phyloP scores from a whole-genome alignment of 139 green algal species.

The Penium margaritaceum region DNA sequence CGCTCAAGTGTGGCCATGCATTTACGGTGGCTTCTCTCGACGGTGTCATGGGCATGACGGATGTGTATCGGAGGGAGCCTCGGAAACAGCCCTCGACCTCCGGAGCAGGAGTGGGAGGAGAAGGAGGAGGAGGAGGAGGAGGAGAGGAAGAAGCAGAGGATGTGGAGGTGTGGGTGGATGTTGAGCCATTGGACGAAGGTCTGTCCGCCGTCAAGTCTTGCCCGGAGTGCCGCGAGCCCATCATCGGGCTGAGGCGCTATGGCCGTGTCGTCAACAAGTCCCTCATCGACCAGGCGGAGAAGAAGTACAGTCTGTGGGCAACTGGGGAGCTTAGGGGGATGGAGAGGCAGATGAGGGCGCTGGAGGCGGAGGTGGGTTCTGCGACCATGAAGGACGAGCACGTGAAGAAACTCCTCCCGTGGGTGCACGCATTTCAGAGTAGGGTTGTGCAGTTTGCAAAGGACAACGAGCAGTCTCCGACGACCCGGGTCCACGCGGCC shows the following conservation, averaged over 20 bases:
- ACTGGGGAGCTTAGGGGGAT: too few species aligned
- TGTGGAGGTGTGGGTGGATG: background rate
- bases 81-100: too few species aligned
- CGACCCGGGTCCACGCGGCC: background rate
- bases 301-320: constrained; percentile 22
- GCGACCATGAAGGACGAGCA: constrained; percentile 1
- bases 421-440: too few species aligned
- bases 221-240: constrained; percentile 33
- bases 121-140: background rate
- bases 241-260: constrained; percentile 38
- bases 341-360: too few species aligned
- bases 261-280: constrained; percentile 45
- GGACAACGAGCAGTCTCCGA: too few species aligned
- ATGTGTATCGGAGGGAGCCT: constrained; percentile 13
- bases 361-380: background rate
- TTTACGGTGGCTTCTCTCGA: constrained; percentile 38
- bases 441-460: too few species aligned
- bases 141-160: background rate
- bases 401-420: too few species aligned
- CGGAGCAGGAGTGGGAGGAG: background rate
- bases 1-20: constrained; percentile 57
- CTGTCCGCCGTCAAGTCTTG: constrained; percentile 22
- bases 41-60: constrained; percentile 9
- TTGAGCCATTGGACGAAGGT: background rate
- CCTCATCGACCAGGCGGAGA: constrained; percentile 36